phyloP scores from a whole-genome alignment of 495 filamentous ascomycete genomes.

The Aspergillus carlsbadensis region DNA sequence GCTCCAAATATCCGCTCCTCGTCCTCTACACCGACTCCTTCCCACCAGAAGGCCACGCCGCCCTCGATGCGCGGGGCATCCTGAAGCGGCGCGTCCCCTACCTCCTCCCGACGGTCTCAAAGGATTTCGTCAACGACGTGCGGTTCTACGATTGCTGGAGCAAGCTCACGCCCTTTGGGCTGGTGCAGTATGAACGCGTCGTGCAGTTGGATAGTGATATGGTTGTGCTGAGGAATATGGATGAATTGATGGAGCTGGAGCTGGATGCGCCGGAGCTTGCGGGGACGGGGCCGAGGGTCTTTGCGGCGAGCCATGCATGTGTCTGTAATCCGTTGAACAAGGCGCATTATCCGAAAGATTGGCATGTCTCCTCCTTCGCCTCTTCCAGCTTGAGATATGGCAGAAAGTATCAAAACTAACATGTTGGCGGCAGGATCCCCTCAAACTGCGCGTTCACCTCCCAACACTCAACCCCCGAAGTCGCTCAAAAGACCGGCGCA shows the following conservation, averaged over 20 bases:
- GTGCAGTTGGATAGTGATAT: conserved; percentile 83
- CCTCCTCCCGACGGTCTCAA: conserved; percentile 14
- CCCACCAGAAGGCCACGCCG: conserved; percentile 22
- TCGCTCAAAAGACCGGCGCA: conserved; percentile 56
- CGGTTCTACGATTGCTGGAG: conserved; percentile 85
- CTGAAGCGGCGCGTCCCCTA: conserved; percentile 18
- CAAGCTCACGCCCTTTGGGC: conserved; percentile 74
- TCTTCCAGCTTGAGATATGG: no score
- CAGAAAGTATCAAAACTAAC: no score
- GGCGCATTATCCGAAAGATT: conserved; percentile 69
- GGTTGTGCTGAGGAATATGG: conserved; percentile 75
- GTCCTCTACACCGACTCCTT: conserved; percentile 30
- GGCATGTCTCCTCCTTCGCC: conserved; percentile 40
- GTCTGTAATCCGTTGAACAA: conserved; percentile 76
- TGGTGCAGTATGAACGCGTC: conserved; percentile 69
- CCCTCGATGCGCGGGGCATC: conserved; percentile 24
- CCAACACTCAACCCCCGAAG: conserved; percentile 59
- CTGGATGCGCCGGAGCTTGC: conserved; percentile 47
- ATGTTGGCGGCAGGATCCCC: no score
- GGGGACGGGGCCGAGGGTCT: conserved; percentile 45
- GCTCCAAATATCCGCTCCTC: conserved; percentile 27
- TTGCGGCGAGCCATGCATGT: conserved; percentile 75
- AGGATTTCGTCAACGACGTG: conserved; percentile 50
- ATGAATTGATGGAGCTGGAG: conserved; percentile 76
- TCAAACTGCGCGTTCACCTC: conserved; percentile 74